Percentiles rank a stretch among this genome's conserved stretches.
phyloP scores from a whole-genome alignment of 2,329 filamentous ascomycete species.

The Clonostachys rosea region DNA sequence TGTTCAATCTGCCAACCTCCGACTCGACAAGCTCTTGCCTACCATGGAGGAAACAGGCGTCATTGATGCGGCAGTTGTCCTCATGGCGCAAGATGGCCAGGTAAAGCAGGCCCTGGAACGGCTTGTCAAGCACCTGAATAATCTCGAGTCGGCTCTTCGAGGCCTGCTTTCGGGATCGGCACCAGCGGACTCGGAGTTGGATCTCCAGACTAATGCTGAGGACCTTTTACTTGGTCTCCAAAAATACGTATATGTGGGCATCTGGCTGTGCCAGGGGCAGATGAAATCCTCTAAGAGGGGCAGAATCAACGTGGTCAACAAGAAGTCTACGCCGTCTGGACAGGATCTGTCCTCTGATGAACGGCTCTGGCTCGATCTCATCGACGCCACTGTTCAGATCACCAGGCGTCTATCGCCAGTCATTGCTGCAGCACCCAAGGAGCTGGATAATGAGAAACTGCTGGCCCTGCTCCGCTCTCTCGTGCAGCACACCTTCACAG shows the following conservation, averaged over 20 bases:
- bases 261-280: constrained; percentile 91
- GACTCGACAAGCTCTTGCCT: constrained; percentile 75
- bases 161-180: constrained; percentile 45
- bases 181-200: constrained; percentile 38
- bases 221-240: constrained; percentile 75
- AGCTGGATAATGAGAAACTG: constrained; percentile 55
- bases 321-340: constrained; percentile 35
- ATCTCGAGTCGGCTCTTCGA: constrained; percentile 72
- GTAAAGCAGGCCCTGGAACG: constrained; percentile 79
- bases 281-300: constrained; percentile 50
- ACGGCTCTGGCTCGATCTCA: constrained; percentile 54
- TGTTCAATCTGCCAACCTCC: constrained; percentile 72
- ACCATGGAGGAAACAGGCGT: constrained; percentile 86
- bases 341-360: constrained; percentile 49
- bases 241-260: constrained; percentile 88
- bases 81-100: constrained; percentile 86
- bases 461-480: constrained; percentile 66
- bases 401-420: constrained; percentile 59
- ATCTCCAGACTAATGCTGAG: constrained; percentile 60
- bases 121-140: constrained; percentile 74
- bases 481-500: constrained; percentile 88
- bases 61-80: constrained; percentile 85
- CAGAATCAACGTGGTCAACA: constrained; percentile 38
- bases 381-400: constrained; percentile 57
- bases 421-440: constrained; percentile 25